These are phyloP conservation scores for Colletotrichum sp. DNA, from an alignment of 2,329 filamentous ascomycete species.

Conservation along the genomic window DNA sequence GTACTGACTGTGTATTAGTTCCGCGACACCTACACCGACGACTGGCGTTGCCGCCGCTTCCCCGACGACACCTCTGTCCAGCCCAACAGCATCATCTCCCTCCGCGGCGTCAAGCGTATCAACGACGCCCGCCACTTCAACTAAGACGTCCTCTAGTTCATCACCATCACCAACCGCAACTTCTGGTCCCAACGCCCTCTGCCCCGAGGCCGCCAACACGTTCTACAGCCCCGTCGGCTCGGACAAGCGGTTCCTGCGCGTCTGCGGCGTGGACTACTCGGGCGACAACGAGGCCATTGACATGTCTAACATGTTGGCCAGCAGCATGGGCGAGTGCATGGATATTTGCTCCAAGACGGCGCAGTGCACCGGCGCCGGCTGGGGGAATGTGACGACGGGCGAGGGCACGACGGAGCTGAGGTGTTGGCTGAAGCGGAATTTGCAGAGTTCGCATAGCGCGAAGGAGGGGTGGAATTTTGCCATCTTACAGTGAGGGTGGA, in stretches of 20 bases:
- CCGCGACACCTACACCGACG: neutral
- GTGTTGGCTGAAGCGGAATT: conserved; percentile 48
- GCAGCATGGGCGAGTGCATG: conserved; percentile 49
- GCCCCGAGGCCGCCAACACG: conserved; percentile 49
- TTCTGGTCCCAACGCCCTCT: conserved; percentile 33
- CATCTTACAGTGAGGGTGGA: conserved; percentile 28
- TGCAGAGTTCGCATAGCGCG: conserved; percentile 35
- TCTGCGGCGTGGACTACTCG: conserved; percentile 52
- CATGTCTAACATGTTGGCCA: conserved; percentile 38
- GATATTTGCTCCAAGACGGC: conserved; percentile 44
- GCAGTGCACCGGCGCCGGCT: conserved; percentile 47
- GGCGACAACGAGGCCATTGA: conserved; percentile 37
- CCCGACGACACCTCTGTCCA: neutral
- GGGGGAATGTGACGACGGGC: conserved; percentile 49
- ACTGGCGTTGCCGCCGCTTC: neutral
- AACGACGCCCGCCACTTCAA: neutral
- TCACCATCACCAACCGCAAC: conserved; percentile 27
- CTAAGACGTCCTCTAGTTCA: conserved; percentile 19
- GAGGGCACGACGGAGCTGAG: conserved; percentile 37
- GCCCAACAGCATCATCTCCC: neutral
- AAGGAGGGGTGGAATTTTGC: conserved; percentile 49
- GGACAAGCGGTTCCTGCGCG: conserved; percentile 44
- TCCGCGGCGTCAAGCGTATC: neutral
- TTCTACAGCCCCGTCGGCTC: conserved; percentile 45
- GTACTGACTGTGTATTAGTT: neutral